Conservation (phyloP, 2,329 filamentous ascomycete species). For the Dichotomopilus funicola region DNA sequence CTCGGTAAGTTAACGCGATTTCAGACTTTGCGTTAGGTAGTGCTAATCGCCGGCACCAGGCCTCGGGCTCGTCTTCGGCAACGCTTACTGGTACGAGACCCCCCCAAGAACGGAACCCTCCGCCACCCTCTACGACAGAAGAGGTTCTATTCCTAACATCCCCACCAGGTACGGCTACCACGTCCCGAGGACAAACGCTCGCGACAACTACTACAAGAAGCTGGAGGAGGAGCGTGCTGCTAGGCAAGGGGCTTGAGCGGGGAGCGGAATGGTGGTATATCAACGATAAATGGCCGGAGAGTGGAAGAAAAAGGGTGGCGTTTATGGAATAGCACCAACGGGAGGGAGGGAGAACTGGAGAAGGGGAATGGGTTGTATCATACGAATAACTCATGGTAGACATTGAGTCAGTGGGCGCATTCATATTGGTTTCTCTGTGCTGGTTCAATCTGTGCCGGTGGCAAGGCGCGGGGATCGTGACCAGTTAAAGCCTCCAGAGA, state of each 20-base stretch:
- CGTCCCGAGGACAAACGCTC: slow-evolving; percentile 51
- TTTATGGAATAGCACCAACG: background rate
- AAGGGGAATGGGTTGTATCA: slow-evolving; percentile 13
- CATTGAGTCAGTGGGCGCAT: slow-evolving; percentile 17
- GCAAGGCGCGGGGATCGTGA: background rate
- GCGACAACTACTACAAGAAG: slow-evolving; percentile 53
- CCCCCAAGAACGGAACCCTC: slow-evolving; percentile 3
- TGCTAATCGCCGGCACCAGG: slow-evolving; percentile 31
- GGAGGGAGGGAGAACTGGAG: background rate
- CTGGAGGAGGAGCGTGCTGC: slow-evolving; percentile 51
- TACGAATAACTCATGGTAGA: slow-evolving; percentile 25
- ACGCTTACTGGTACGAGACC: slow-evolving; percentile 49
- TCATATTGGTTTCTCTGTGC: slow-evolving; percentile 8
- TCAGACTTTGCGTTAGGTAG: background rate
- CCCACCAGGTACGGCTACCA: slow-evolving; percentile 53
- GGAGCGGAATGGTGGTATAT: background rate
- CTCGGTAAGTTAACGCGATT: slow-evolving; percentile 41
- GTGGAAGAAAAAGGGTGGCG: slow-evolving; percentile 1
- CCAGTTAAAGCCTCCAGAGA: too few relatives aligned
- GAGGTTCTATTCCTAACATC: slow-evolving; percentile 6
- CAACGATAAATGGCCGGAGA: background rate
- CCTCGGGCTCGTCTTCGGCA: slow-evolving; percentile 48
- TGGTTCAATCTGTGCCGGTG: background rate
- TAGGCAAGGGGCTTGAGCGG: slow-evolving; percentile 17
- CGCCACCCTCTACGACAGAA: background rate